phyloP scores from a whole-genome alignment of 169 alveolate species.

The Fabrea salina region DNA sequence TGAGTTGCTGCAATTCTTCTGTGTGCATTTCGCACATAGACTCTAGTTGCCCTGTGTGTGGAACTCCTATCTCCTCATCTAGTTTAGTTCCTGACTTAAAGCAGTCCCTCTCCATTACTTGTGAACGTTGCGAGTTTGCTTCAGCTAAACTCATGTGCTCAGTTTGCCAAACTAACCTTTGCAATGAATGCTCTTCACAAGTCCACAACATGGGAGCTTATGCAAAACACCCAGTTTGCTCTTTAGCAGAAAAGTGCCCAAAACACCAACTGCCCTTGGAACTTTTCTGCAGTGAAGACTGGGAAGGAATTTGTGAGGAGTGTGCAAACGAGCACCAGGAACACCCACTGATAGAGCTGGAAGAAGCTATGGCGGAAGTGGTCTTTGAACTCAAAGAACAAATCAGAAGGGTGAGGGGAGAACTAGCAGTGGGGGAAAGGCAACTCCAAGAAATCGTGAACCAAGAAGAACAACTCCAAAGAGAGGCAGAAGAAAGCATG shows the following conservation, averaged over 20 bases:
- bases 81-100: no score
- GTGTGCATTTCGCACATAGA: background rate
- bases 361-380: background rate
- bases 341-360: background rate
- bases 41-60: background rate
- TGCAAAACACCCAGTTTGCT: background rate
- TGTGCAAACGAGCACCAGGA: background rate
- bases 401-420: background rate
- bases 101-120: no score
- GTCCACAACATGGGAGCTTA: slow-evolving; percentile 3
- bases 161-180: background rate
- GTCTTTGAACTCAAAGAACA: background rate
- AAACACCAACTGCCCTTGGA: background rate
- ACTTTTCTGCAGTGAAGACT: slow-evolving; percentile 13
- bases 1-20: background rate
- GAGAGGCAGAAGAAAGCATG: background rate
- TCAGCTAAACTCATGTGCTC: background rate
- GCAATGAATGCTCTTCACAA: slow-evolving; percentile 7
- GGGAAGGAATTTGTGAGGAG: slow-evolving; percentile 4
- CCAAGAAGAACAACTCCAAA: background rate
- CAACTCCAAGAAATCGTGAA: background rate
- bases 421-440: background rate
- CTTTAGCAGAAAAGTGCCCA: background rate
- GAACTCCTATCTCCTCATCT: no score
- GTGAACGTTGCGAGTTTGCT: background rate